These are phyloP conservation scores for Didymella arachidicola DNA, from an alignment of 2,329 filamentous ascomycete species.

Conservation along the genomic window DNA sequence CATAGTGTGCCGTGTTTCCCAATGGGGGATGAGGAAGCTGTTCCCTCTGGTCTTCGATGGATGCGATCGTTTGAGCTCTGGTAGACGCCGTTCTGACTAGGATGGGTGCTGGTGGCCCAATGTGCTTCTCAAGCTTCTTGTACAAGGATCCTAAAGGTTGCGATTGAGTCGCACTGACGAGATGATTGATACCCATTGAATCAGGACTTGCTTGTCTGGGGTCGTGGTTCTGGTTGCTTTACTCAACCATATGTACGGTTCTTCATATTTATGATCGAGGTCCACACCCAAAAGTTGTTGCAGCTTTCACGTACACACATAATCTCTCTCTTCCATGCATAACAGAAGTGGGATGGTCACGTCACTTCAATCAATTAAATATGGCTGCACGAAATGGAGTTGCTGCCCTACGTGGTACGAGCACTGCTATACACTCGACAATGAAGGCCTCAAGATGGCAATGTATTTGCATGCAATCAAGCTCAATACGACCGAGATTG, in stretches of 20 bases:
- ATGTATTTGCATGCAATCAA: background rate
- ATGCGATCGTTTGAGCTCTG: constrained; percentile 30
- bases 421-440: background rate
- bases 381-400: background rate
- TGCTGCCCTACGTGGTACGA: background rate
- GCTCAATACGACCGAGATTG: constrained; percentile 1
- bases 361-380: background rate
- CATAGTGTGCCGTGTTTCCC: constrained; percentile 19
- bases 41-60: constrained; percentile 22
- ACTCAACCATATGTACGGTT: constrained; percentile 27
- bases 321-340: background rate
- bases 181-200: constrained; percentile 52
- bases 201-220: constrained; percentile 46
- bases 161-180: constrained; percentile 45
- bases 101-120: constrained; percentile 37
- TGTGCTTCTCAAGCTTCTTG: constrained; percentile 29
- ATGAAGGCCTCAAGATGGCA: background rate
- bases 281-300: constrained; percentile 22
- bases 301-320: constrained; percentile 4
- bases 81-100: constrained; percentile 35
- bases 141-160: constrained; percentile 29
- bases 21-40: constrained; percentile 19
- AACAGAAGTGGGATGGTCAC: background rate
- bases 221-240: constrained; percentile 33
- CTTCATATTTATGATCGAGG: constrained; percentile 21